Evolutionary conservation across 306 rosid genomes (phyloP), one percentile per base, ranked within the genome.

Genomic region (Cotoneaster glaucophyllus): DNA sequence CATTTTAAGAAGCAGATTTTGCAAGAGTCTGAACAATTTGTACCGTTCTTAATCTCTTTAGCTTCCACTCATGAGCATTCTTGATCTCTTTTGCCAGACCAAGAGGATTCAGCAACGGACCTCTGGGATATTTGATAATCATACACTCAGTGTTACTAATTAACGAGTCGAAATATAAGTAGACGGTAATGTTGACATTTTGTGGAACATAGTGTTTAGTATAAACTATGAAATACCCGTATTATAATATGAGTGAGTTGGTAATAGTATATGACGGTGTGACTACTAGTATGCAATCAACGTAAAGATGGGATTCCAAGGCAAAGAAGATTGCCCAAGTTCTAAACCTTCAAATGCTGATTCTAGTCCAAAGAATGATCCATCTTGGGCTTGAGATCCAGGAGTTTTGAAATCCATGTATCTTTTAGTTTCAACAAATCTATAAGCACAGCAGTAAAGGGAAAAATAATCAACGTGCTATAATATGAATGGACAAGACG

Each of bases 371-470:
- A 92, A 85, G 83, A 92, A 95, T 70, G 91, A 69, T 50, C 93
- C 97, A 41, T 86, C 86, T 76, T 89, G 75, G 26, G 91, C 97
- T 83, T 92, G 99, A 88, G 99, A 95, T 79, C 97, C 96, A 12
- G 97, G 99, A 77, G 78, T 92, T 29, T 83, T 74, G 69, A 85
- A 95, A 88, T 95, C 99, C 99, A 95, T 92, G 76, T 90, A 92
- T 75, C 97, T 89, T 85, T 84, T 92, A 25, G 97, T 95, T 85
- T 95, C 97, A 26, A 69, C 99, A 81, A 84, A 95, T 78, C 97
- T 95, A 45, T 15, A 44, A 62, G 78, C 59, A 69, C n/a, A 56
- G 78, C 15, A 62, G 80, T 48, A 75, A 45, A 81, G 65, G 24
- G 6, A 4, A 31, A 31, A 31, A 31, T 31, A 6, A 31, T 4